A percentile compares a stretch with the other conserved stretches of the same genome.
Evolutionary conservation across 495 filamentous ascomycete genomes (phyloP).

Genomic region (Bryoglossum gracile): DNA sequence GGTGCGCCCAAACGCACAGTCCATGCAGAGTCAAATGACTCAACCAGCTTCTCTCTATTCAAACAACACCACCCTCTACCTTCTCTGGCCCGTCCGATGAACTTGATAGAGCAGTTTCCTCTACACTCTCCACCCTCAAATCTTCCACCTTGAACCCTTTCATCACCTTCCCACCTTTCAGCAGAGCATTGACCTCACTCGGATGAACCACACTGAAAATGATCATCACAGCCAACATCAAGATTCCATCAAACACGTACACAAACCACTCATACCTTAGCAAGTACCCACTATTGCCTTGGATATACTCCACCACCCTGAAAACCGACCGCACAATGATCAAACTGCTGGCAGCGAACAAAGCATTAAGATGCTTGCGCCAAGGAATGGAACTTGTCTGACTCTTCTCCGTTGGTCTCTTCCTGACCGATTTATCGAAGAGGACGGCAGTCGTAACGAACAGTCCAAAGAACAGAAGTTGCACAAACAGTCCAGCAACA

Average conservation of each 20-base stretch:
- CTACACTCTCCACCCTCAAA: no score
- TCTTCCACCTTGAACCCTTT: not conserved
- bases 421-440: constrained; percentile 7
- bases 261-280: constrained; percentile 12
- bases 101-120: no score
- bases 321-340: constrained; percentile 54
- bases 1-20: no score
- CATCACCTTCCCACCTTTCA: not conserved
- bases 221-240: constrained; percentile 44
- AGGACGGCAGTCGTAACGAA: constrained; percentile 35
- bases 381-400: constrained; percentile 28
- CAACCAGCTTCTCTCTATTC: no score
- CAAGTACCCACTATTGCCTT: constrained; percentile 39
- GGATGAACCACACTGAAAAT: constrained; percentile 44
- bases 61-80: no score
- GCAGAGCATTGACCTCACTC: constrained; percentile 29
- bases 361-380: constrained; percentile 42
- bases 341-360: constrained; percentile 44
- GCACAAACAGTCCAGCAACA: constrained; percentile 35
- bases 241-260: constrained; percentile 36
- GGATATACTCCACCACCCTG: constrained; percentile 50
- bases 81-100: no score
- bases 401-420: constrained; percentile 9
- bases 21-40: no score
- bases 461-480: constrained; percentile 43